phyloP scores from a whole-genome alignment of 2,329 filamentous ascomycete species.

The Teratosphaeriaceae sp. region DNA sequence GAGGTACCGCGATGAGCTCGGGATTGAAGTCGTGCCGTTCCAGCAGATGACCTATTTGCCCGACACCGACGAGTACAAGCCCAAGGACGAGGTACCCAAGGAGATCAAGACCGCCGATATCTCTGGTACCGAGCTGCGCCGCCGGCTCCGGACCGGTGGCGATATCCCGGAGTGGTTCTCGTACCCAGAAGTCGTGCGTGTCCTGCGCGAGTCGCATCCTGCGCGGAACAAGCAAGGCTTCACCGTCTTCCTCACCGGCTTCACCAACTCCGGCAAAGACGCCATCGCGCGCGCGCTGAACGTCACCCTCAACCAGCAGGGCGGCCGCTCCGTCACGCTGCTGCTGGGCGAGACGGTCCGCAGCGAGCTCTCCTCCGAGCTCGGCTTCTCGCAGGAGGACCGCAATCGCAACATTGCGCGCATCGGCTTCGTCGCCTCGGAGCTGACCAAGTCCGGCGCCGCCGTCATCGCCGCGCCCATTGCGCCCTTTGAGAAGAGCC shows the following conservation, averaged over 20 bases:
- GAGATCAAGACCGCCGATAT: slow-evolving; percentile 67
- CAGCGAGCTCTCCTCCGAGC: slow-evolving; percentile 84
- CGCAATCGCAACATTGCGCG: slow-evolving; percentile 91
- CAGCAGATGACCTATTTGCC: slow-evolving; percentile 99
- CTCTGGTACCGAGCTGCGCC: slow-evolving; percentile 69
- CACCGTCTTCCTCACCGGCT: slow-evolving; percentile 96
- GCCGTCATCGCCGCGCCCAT: slow-evolving; percentile 96
- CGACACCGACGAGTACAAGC: slow-evolving; percentile 92
- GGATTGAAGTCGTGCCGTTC: slow-evolving; percentile 98
- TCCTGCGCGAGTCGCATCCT: slow-evolving; percentile 93
- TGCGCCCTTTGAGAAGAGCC: slow-evolving; percentile 77
- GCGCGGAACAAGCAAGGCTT: slow-evolving; percentile 88
- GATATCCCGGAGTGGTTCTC: slow-evolving; percentile 99
- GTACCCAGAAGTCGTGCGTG: slow-evolving; percentile 95
- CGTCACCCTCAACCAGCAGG: slow-evolving; percentile 96
- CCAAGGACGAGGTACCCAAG: slow-evolving; percentile 79
- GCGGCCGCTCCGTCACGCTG: slow-evolving; percentile 87
- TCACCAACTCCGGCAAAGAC: slow-evolving; percentile 95
- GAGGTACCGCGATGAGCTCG: slow-evolving; percentile 93
- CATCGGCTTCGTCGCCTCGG: slow-evolving; percentile 92
- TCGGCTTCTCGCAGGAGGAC: slow-evolving; percentile 90
- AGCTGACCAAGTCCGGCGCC: slow-evolving; percentile 86
- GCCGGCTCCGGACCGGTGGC: slow-evolving; percentile 81
- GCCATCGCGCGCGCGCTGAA: slow-evolving; percentile 92
- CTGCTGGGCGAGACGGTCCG: slow-evolving; percentile 94